Percentiles rank a stretch among this genome's conserved stretches.
Conservation (phyloP, 148 eudicot genomes). For the Vaccinium corymbosum region DNA sequence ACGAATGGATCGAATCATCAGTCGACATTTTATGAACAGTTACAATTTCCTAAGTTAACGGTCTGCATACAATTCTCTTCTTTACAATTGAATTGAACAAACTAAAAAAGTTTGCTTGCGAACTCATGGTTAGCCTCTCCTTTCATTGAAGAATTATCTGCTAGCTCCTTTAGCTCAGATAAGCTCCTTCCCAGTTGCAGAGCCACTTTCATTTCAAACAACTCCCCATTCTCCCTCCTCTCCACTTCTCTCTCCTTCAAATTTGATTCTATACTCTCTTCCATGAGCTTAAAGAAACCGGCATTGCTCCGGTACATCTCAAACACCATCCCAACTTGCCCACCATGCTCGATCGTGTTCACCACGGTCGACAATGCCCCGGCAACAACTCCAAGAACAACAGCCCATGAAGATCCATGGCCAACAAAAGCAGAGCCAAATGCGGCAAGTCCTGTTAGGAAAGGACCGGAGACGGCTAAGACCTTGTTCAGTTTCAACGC, state of each 20-base stretch:
- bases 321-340: conserved; percentile 56
- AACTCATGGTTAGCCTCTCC: conserved; percentile 43
- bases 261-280: conserved; percentile 30
- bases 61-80: background rate
- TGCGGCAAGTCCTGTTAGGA: conserved; percentile 53
- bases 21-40: too few relatives aligned
- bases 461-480: conserved; percentile 50
- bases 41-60: too few relatives aligned
- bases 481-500: conserved; percentile 54
- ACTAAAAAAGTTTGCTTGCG: conserved; percentile 66
- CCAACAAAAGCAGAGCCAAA: conserved; percentile 40
- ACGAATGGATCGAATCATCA: too few relatives aligned
- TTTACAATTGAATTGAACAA: background rate
- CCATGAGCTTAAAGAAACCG: conserved; percentile 30
- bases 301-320: conserved; percentile 52
- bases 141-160: conserved; percentile 28
- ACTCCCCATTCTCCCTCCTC: conserved; percentile 53
- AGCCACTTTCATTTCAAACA: conserved; percentile 67
- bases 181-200: conserved; percentile 62
- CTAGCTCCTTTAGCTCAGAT: conserved; percentile 47
- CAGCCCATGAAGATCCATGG: background rate
- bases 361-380: conserved; percentile 28
- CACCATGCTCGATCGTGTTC: conserved; percentile 23
- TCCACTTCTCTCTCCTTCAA: conserved; percentile 29
- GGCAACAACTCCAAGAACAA: conserved; percentile 19